A percentile compares a stretch with the other conserved stretches of the same genome.
Evolutionary conservation across 106 monocot species (phyloP).

Genomic region (Acorus gramineus): DNA sequence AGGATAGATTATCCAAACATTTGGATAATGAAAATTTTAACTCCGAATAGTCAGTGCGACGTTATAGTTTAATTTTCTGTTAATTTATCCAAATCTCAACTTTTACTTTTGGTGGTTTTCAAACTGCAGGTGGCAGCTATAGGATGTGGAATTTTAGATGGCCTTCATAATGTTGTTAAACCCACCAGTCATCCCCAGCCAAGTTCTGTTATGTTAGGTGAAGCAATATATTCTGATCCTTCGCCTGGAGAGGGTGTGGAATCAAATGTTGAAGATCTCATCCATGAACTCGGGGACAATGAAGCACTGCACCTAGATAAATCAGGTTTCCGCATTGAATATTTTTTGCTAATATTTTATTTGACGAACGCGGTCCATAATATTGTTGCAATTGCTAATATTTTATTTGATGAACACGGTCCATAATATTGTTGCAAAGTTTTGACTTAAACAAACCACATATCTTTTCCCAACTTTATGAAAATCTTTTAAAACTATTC

Average conservation of each 20-base stretch:
- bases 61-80: background rate
- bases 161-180: conserved; percentile 46
- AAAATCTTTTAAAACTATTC: no score
- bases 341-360: no score
- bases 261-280: conserved; percentile 2
- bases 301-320: no score
- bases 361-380: no score
- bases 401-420: no score
- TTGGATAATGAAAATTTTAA: background rate
- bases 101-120: conserved; percentile 1
- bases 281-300: conserved; percentile 7
- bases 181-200: conserved; percentile 13
- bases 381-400: no score
- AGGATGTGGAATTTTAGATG: conserved; percentile 45
- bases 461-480: no score
- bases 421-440: no score
- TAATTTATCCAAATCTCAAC: background rate
- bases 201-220: conserved; percentile 19
- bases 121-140: conserved; percentile 58
- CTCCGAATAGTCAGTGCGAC: background rate
- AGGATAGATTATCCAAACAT: background rate
- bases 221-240: conserved; percentile 30
- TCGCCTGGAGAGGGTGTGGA: conserved; percentile 17
- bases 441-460: no score
- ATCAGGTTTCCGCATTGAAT: no score